Conservation (phyloP, 345 rosid genomes). For the Kandelia obovata region DNA sequence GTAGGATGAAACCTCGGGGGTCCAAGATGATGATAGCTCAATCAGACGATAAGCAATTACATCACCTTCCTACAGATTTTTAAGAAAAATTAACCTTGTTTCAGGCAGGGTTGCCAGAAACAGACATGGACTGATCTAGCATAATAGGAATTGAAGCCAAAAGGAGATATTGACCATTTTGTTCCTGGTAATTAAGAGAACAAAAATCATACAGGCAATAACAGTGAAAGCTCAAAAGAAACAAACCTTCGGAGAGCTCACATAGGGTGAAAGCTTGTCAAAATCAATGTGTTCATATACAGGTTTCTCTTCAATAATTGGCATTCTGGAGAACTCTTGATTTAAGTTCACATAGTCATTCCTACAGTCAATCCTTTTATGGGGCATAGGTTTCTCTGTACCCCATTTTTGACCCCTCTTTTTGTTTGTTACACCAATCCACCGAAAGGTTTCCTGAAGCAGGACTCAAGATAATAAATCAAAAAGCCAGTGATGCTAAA, state of each 20-base stretch:
- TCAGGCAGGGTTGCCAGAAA: neutral
- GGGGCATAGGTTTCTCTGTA: slow-evolving; percentile 44
- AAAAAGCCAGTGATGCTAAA: neutral
- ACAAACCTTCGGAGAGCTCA: slow-evolving; percentile 61
- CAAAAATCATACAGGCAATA: too few relatives aligned
- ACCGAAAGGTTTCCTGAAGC: slow-evolving; percentile 53
- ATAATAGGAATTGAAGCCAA: too few relatives aligned
- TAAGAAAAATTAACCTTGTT: neutral
- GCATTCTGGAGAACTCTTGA: slow-evolving; percentile 37
- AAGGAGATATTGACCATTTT: too few relatives aligned
- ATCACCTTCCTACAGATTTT: slow-evolving; percentile 74
- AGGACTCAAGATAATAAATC: slow-evolving; percentile 17
- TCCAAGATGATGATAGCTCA: slow-evolving; percentile 88
- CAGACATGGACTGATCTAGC: neutral
- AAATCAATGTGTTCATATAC: slow-evolving; percentile 40
- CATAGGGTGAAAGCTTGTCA: slow-evolving; percentile 59
- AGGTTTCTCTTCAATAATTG: slow-evolving; percentile 34
- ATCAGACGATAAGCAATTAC: slow-evolving; percentile 81
- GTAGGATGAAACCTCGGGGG: slow-evolving; percentile 76
- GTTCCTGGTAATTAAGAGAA: too few relatives aligned
- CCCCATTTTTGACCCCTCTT: slow-evolving; percentile 98
- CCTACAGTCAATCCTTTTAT: slow-evolving; percentile 32
- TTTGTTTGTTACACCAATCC: slow-evolving; percentile 89
- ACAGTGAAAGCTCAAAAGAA: slow-evolving; percentile 8
- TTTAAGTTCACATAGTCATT: slow-evolving; percentile 32